Percentiles rank a stretch among this genome's conserved stretches.
These are phyloP conservation scores for Lizanozyma gosingica DNA, from an alignment of 1,139 yeast species.

Conservation along the genomic window DNA sequence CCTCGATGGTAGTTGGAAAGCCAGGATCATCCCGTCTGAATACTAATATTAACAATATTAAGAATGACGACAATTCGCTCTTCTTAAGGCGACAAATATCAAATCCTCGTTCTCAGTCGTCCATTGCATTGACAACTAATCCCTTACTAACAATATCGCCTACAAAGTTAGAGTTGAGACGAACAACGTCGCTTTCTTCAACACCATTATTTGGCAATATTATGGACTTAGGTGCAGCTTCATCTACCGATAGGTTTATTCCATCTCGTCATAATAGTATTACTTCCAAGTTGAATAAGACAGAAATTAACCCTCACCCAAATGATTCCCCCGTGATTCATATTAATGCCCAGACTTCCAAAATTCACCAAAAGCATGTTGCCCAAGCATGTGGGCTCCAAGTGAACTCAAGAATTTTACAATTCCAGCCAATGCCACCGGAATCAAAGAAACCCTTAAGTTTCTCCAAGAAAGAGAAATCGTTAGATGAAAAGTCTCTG, in stretches of 20 bases:
- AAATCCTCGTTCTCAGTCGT: conserved; percentile 15
- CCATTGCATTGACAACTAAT: conserved; percentile 8
- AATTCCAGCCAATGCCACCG: conserved; percentile 85
- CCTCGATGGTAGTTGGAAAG: conserved; percentile 1
- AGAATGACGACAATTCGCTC: background rate
- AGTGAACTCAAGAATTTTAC: conserved; percentile 74
- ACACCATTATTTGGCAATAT: conserved; percentile 13
- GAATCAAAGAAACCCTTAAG: conserved; percentile 52
- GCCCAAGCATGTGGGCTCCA: conserved; percentile 94
- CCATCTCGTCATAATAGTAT: conserved; percentile 37
- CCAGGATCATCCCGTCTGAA: too few species aligned
- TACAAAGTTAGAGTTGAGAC: conserved; percentile 19
- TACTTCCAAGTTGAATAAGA: conserved; percentile 26
- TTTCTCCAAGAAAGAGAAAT: conserved; percentile 27
- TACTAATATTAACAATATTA: background rate
- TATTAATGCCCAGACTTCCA: conserved; percentile 60
- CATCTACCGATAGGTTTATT: conserved; percentile 33
- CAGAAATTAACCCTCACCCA: conserved; percentile 27
- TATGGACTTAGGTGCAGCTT: conserved; percentile 9
- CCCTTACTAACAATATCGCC: conserved; percentile 4
- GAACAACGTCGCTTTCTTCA: conserved; percentile 27
- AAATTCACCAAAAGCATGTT: conserved; percentile 73
- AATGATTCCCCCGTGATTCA: conserved; percentile 45
- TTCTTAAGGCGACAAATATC: conserved; percentile 2
- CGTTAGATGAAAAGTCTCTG: conserved; percentile 17